phyloP scores from a whole-genome alignment of 1,284 basidiomycete species.

The Cryptococcus amylolentus region DNA sequence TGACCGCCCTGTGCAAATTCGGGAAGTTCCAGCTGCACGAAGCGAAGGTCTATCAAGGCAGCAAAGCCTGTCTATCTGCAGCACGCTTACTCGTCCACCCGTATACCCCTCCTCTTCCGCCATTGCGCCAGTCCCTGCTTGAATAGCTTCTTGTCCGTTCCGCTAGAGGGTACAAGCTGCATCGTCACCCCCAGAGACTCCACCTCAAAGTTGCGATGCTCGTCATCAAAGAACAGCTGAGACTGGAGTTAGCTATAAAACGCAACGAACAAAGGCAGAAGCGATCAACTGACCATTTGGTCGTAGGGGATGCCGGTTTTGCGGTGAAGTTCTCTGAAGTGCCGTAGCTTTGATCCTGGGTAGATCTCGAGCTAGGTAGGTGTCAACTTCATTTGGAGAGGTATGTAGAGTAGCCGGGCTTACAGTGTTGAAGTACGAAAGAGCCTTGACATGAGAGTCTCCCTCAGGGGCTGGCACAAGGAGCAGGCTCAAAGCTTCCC shows the following conservation, averaged over 20 bases:
- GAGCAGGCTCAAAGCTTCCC: conserved; percentile 67
- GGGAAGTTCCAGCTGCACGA: neutral
- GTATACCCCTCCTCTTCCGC: conserved; percentile 27
- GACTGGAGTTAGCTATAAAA: conserved; percentile 5
- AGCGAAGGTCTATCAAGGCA: no score
- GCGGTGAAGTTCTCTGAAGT: conserved; percentile 72
- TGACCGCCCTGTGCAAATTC: no score
- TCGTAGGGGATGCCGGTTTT: conserved; percentile 75
- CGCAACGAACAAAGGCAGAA: neutral
- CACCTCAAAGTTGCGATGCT: conserved; percentile 70
- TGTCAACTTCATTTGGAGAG: neutral
- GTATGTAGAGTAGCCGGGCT: conserved; percentile 6
- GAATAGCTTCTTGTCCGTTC: conserved; percentile 32
- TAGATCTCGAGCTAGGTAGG: conserved; percentile 67
- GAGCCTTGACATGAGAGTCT: conserved; percentile 56
- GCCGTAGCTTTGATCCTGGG: conserved; percentile 74
- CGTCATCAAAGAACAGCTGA: conserved; percentile 79
- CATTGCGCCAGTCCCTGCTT: conserved; percentile 32
- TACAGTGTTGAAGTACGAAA: conserved; percentile 65
- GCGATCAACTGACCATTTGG: conserved; percentile 63
- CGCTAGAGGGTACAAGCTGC: conserved; percentile 38
- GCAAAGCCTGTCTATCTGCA: neutral
- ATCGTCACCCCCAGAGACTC: conserved; percentile 73
- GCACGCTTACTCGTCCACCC: conserved; percentile 1
- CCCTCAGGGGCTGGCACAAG: conserved; percentile 57